A percentile compares a stretch with the other conserved stretches of the same genome.
phyloP scores from a whole-genome alignment of 2,329 filamentous ascomycete genomes.

The Cadophora gregata region DNA sequence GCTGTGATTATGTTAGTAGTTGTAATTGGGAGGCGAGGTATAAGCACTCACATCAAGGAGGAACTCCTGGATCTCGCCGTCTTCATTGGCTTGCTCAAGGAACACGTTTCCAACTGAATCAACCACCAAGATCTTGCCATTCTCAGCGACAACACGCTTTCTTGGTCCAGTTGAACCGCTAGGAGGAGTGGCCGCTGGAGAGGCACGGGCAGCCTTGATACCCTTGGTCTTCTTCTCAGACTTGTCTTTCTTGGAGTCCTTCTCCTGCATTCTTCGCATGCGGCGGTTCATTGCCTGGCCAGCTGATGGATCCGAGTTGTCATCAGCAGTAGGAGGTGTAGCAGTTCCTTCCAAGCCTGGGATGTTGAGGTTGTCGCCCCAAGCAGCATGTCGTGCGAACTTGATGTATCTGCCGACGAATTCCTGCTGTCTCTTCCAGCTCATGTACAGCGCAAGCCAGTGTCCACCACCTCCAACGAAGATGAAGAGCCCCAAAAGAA shows the following conservation, averaged over 20 bases:
- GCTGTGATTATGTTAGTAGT: conserved; percentile 54
- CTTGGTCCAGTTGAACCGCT: conserved; percentile 74
- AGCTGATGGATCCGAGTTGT: conserved; percentile 54
- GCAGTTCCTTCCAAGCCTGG: conserved; percentile 65
- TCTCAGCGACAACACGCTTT: conserved; percentile 90
- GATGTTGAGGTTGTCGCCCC: conserved; percentile 82
- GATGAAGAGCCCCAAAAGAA: conserved; percentile 81
- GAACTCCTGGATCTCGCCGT: conserved; percentile 82
- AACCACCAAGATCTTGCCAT: conserved; percentile 93
- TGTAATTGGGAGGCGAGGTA: conserved; percentile 32
- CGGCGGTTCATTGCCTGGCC: conserved; percentile 74
- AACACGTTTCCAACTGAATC: conserved; percentile 93
- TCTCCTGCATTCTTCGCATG: conserved; percentile 88
- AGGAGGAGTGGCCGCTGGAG: conserved; percentile 46
- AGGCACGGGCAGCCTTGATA: conserved; percentile 54
- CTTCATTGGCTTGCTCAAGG: conserved; percentile 88
- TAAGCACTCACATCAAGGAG: conserved; percentile 79
- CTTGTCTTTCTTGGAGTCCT: conserved; percentile 75
- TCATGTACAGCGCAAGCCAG: conserved; percentile 83
- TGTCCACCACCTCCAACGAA: conserved; percentile 84
- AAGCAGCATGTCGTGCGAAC: conserved; percentile 85
- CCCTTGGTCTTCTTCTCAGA: conserved; percentile 61
- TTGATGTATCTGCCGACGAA: conserved; percentile 92
- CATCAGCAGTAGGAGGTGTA: conserved; percentile 52
- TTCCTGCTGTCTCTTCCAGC: conserved; percentile 87